Base-by-base conservation (phyloP, 2,329 filamentous ascomycete genomes). In the Neofusicoccum umdonicola region DNA sequence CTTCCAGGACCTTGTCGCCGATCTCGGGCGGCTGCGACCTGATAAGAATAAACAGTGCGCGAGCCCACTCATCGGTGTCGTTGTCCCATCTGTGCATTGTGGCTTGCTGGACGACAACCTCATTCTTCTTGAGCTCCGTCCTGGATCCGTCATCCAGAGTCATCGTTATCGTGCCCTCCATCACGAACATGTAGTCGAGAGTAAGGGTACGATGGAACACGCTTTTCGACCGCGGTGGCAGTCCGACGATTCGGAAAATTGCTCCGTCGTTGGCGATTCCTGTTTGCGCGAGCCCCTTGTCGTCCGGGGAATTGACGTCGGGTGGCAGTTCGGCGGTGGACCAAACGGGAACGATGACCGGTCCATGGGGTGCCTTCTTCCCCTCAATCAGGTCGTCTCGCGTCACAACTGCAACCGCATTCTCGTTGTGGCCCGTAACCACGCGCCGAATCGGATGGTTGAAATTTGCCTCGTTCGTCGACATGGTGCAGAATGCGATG, bases 61-160 rank as follows among this genome's bases (percentile, higher is more conserved):
- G 39, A 9, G 54, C 54, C 54, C 54, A 58, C 9, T 58, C 54
- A 17, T 58, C 54, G 2, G 54, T 58, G 39, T 58, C 54, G 39
- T 58, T 58, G n/a, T 58, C 54, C 54, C 54, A 58, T 7, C 54
- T 27, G 41, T 58, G 54, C 54, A 58, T 58, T 2, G 54, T 58
- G 2, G 54, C 54, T 11, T 58, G 39, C 39, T 58, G 54, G 8
- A 58, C 54, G 8, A 58, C 54, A n/a, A 44, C 39, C 22, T 58
- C 54, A 22, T 58, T 58, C 54, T 35, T 58, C 39, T 45, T 45
- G 12, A 58, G 54, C 22, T 34, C 54, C 7, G 54, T 58, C 12
- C 54, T 35, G 8, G 54, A 58, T 1, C 54, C 54, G 39, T 58
- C 54, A 13, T 58, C 54, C 39, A 58, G 39, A 5, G 39, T 44